Evolutionary conservation across 768 basidiomycete genomes (phyloP), one percentile per base, ranked within the genome.

Genomic region (Lactarius evosmus): DNA sequence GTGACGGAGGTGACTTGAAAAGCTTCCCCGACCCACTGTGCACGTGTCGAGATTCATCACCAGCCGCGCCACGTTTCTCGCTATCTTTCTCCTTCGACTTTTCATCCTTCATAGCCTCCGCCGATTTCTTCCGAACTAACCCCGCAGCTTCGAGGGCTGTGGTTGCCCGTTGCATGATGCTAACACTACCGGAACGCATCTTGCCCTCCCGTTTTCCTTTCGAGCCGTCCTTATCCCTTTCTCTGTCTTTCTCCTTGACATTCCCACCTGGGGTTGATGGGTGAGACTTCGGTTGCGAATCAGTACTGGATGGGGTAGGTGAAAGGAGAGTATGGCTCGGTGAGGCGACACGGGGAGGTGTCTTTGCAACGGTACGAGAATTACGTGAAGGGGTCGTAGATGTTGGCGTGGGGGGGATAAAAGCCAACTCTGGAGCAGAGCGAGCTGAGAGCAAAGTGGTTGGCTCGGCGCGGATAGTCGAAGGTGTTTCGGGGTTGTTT

Each of bases 151-250:
- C 91, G 29, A 94, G 80, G 1, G 90, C 93, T 1, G 93, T 96
- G 2, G 94, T 95, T 0, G 93, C 95, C 29, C 95, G 85, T 70
- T 98, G 95, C 83, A 98, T 91, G 74, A 98, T 97, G 70, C 89
- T 95, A 57, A 98, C 91, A 62, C 95, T 96, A 7, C 93, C 91
- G 2, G 93, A 86, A 17, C 95, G 81, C 29, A 75, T 78, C 73
- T 95, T 95, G 32, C 75, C 75, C 2, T 77, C 77, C 58, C 79
- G 76, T 54, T 86, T 80, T 22, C 80, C 79, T 66, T 84, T 87
- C 49, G 76, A 73, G 34, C 79, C 76, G 49, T 70, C 58, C 58
- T 66, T 58, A 56, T 72, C 67, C 64, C 79, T 80, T 60, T 84
- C 84, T 70, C 80, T 82, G 58, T 84, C 84, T 70, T 80, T 82